Base-by-base conservation (phyloP, 83 land plant genomes). In the Thuja plicata region DNA sequence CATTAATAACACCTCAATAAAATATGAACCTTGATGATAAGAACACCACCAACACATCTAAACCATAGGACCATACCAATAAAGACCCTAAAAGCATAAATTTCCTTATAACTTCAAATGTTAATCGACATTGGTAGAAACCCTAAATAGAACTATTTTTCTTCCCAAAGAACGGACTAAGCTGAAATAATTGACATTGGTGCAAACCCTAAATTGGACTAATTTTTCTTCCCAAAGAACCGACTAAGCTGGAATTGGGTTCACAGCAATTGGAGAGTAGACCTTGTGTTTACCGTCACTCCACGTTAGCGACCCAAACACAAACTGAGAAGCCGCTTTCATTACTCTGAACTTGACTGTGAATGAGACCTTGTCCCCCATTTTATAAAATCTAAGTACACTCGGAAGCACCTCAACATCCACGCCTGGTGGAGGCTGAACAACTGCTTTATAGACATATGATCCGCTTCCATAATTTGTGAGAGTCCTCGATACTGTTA, bases 271-370 rank as follows among this genome's bases (percentile, higher is more conserved):
- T 19, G 92, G 92, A 87, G 91, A 90, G 54, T 91, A 80, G 12
- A 94, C 94, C 10, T 19, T 57, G 57, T 92, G 92, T 78, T 80
- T 41, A 2, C 93, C 94, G 86, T 92, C 90, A 37, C 17, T 88
- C 95, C 95, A 94, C n/a, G 88, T 91, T 37, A 92, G 73, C 27
- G 90, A 46, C 8, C 95, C 95, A 84, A 92, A 92, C 13, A 88
- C 92, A 88, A 88, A 93, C 48, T 93, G 91, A 30, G 88, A 84
- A 70, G 90, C 86, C 10, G n/a, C 48, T 43, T 87, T 87, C 54
- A 9, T 48, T 21, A 91, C 89, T 1, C 34, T 88, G 48, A 94
- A 90, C 70, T 88, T 89, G 16, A 94, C 46, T 38, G 77, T 85
- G 62, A 90, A 94, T 34, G 91, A 74, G 82, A 48, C n/a, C 87